Percentiles rank a stretch among this genome's conserved stretches.
These are phyloP conservation scores for Jacaranda copaia DNA, from an alignment of 257 asterid genomes.

Conservation along the genomic window DNA sequence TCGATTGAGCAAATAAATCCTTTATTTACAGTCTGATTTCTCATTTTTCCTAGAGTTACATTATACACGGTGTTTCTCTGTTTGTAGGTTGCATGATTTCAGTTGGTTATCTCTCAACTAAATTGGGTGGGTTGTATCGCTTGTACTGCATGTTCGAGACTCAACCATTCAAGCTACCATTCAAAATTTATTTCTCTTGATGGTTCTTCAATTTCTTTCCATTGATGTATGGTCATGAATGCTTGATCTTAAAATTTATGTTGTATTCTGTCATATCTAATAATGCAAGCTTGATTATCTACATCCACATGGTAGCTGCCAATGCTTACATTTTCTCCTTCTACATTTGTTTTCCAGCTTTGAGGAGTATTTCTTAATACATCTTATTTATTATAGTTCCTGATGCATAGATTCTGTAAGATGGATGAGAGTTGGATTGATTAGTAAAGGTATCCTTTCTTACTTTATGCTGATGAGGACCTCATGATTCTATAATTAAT, in stretches of 20 bases:
- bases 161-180: slow-evolving; percentile 84
- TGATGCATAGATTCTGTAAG: no score
- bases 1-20: neutral
- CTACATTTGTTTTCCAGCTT: neutral
- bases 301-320: slow-evolving; percentile 6
- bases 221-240: slow-evolving; percentile 19
- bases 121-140: slow-evolving; percentile 88
- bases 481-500: no score
- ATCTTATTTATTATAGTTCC: no score
- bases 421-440: no score
- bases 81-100: slow-evolving; percentile 69
- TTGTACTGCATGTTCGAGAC: slow-evolving; percentile 75
- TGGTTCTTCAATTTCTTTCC: slow-evolving; percentile 35
- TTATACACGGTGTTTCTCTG: slow-evolving; percentile 7
- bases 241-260: slow-evolving; percentile 14
- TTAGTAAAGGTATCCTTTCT: no score
- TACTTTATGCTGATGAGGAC: no score
- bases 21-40: slow-evolving; percentile 13
- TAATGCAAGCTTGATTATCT: neutral
- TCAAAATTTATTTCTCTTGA: slow-evolving; percentile 77
- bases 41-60: neutral
- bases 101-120: slow-evolving; percentile 55
- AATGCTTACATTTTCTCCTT: slow-evolving; percentile 3
- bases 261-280: slow-evolving; percentile 27
- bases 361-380: neutral